Evolutionary conservation across 148 eudicot genomes (phyloP), one percentile per base, ranked within the genome.

Genomic region (Silene conica): DNA sequence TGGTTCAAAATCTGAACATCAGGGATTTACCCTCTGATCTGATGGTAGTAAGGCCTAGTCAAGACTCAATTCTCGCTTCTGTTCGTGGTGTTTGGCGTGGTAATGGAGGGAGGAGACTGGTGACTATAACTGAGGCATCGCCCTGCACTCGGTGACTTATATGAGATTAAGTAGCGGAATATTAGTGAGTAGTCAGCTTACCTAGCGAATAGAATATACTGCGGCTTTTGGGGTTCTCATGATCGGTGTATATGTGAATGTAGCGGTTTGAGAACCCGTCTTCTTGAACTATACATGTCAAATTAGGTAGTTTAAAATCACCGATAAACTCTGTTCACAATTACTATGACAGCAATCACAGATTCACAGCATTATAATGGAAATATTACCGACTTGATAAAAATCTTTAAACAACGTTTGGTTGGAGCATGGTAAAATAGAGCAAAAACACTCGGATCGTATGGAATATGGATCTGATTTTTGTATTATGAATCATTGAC

Each of bases 41-140:
- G 9, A 69, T 74, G 77, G 63, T 67, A 38, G 76, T 60, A 9
- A 74, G 77, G 57, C 77, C 73, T 12, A 8, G 21, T 21, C 77
- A 78, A 22, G 81, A 78, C 22, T 78, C 81, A 0, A 78, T 78
- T 50, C 81, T 78, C 12, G 77, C 81, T 60, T 84, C 93, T 43
- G 90, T 73, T 26, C 86, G 90, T 69, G 96, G 96, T 55, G 93
- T 84, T 79, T 92, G 97, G 97, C 83, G 87, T 55, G 85, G 86
- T 67, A 87, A 87, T 52, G 92, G 95, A 43, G 96, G 96, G 18
- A 83, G 89, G 69, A 88, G 75, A 83, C 82, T 92, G 65, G 77
- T 86, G 78, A 80, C 80, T 7, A 69, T 63, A 79, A 73, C 59
- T 22, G 76, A 73, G 63, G 73, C 81, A 16, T 19, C 66, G 2